Conservation (phyloP, 2,329 filamentous ascomycete genomes). For the Colletotrichum tabaci region DNA sequence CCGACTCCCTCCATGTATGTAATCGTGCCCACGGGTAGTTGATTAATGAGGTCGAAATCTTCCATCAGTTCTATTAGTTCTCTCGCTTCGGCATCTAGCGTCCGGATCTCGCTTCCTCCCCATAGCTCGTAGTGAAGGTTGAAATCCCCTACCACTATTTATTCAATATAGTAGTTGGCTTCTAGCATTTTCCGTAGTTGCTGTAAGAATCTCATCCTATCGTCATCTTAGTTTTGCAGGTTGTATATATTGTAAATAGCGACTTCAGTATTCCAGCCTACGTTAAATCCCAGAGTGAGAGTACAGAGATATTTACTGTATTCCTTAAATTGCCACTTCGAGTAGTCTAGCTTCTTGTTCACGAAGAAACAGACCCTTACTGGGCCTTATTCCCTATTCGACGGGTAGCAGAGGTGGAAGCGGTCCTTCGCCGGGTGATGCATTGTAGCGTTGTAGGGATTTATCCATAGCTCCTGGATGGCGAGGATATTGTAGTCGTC, state of each 20-base stretch:
- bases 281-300: background rate
- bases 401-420: slow-evolving; percentile 18
- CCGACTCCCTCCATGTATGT: slow-evolving; percentile 1
- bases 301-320: slow-evolving; percentile 14
- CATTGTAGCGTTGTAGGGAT: slow-evolving; percentile 13
- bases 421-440: slow-evolving; percentile 23
- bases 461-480: slow-evolving; percentile 20
- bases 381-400: background rate
- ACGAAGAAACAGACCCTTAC: slow-evolving; percentile 20
- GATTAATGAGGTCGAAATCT: background rate
- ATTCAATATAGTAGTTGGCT: background rate
- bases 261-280: no score
- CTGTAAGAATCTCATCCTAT: background rate
- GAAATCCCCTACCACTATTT: slow-evolving; percentile 10
- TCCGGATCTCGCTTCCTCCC: slow-evolving; percentile 15
- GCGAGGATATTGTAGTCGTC: slow-evolving; percentile 22
- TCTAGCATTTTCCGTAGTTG: slow-evolving; percentile 6
- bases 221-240: background rate
- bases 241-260: background rate
- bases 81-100: background rate
- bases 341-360: slow-evolving; percentile 18
- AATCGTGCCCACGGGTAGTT: background rate
- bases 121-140: slow-evolving; percentile 14
- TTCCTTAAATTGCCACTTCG: slow-evolving; percentile 7
- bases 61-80: slow-evolving; percentile 7